Percentiles rank a stretch among this genome's conserved stretches.
Evolutionary conservation across 1,284 basidiomycete genomes (phyloP).

Genomic region (Cryptococcus hybrid): DNA sequence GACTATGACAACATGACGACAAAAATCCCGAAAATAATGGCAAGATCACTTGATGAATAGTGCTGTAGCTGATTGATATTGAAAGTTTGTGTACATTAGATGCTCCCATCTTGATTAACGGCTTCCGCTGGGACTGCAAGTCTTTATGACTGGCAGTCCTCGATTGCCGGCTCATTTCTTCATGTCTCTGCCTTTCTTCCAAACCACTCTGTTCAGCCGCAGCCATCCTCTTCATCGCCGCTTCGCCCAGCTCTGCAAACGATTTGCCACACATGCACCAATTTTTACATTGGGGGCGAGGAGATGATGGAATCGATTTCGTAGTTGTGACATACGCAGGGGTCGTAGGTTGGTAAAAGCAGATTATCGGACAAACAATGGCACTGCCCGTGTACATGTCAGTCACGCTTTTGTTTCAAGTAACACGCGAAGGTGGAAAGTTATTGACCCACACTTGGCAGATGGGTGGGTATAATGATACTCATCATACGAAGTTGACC

Average conservation of each 20-base stretch:
- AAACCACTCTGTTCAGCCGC: constrained; percentile 20
- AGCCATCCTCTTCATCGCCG: constrained; percentile 26
- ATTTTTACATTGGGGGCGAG: constrained; percentile 13
- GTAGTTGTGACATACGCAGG: constrained; percentile 20
- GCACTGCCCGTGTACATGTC: neutral
- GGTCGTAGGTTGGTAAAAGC: neutral
- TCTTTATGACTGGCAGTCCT: no score
- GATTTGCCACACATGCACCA: constrained; percentile 34
- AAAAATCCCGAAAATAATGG: no score
- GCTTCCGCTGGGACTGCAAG: no score
- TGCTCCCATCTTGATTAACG: neutral
- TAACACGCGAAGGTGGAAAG: no score
- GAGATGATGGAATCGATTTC: constrained; percentile 28
- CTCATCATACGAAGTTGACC: constrained; percentile 44
- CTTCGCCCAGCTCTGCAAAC: constrained; percentile 39
- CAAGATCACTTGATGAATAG: no score
- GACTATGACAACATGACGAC: no score
- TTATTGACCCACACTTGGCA: constrained; percentile 37
- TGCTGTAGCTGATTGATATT: neutral
- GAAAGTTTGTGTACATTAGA: neutral
- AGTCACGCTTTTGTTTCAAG: no score
- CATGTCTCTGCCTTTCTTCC: constrained; percentile 1
- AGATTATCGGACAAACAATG: neutral
- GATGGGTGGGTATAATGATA: constrained; percentile 31
- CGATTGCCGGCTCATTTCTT: neutral